Evolutionary conservation across 441 rosid species (phyloP), one percentile per base, ranked within the genome.

Genomic region (Pelargonium australe): DNA sequence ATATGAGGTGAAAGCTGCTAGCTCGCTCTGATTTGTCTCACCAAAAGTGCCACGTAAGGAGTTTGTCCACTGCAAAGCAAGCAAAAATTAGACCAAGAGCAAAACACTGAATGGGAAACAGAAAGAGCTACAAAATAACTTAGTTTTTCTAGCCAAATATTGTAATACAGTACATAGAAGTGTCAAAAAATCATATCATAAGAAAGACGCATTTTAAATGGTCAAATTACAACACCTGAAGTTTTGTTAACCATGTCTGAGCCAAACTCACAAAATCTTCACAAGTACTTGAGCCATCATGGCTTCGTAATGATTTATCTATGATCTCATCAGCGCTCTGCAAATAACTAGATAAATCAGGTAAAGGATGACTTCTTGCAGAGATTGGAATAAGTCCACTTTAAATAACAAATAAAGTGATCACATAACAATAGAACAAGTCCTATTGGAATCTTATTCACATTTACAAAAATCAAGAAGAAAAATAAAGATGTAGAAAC

Each of bases 21-120:
- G 88, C 81, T 92, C 98, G 44, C 98, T 90, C 75, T 87, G 87
- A 79, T 92, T 92, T 67, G 97, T 92, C 85, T 90, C 96, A 44
- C 90, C 89, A 69, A 89, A 92, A 70, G 68, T 67, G 55, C 86
- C 86, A 64, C 73, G 41, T 12, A 86, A 76, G 34, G 89, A 73
- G 45, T 82, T 80, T 58, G 86, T 86, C 83, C 87, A 68, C 97
- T 92, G 83, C 78, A 71, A 72, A 73, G 53, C 40, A 80, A 25
- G 70, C 66, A 71, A 16, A 71, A 55, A 61, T 76, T 70, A 73
- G 49, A 65, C 64, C 60, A 10, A 60, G 9, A 25, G 51, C 16
- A 64, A 45, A 12, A 45, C 34, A 53, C 41, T 68, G 7, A 61
- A 51, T 17, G 1, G 63, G 40, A 8, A 41, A 67, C 66, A 47